Conservation (phyloP, 352 stramenopile genomes). For the Pythium volutum region DNA sequence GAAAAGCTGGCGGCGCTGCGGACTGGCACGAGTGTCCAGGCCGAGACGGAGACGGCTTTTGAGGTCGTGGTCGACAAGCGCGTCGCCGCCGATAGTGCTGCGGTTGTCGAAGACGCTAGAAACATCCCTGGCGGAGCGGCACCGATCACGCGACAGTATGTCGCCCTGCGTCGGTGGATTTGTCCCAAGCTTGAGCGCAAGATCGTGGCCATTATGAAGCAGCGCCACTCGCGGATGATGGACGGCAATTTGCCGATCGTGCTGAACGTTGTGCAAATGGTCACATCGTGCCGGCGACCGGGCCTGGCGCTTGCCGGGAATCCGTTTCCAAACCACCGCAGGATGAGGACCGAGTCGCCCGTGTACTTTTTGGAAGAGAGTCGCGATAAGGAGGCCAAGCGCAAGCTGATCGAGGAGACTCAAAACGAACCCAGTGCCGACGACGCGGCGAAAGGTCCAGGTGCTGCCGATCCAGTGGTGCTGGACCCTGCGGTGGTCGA, state of each 20-base stretch:
- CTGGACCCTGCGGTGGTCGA: background rate
- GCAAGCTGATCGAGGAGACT: background rate
- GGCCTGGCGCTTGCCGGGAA: slow-evolving; percentile 31
- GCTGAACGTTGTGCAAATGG: slow-evolving; percentile 26
- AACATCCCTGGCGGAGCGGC: slow-evolving; percentile 7
- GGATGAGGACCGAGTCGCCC: slow-evolving; percentile 23
- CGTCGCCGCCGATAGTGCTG: background rate
- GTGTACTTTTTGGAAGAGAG: slow-evolving; percentile 46
- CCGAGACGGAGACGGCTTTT: background rate
- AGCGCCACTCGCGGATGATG: slow-evolving; percentile 44
- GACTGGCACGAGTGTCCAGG: slow-evolving; percentile 7
- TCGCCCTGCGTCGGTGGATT: slow-evolving; percentile 47
- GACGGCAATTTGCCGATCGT: slow-evolving; percentile 35
- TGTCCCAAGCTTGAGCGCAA: slow-evolving; percentile 38
- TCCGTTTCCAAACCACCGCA: slow-evolving; percentile 36
- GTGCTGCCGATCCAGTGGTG: too few relatives aligned
- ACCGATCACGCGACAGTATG: slow-evolving; percentile 40
- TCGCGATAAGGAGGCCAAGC: slow-evolving; percentile 6
- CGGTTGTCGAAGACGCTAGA: background rate
- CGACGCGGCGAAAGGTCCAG: background rate
- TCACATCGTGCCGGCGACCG: slow-evolving; percentile 20
- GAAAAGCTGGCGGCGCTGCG: slow-evolving; percentile 30
- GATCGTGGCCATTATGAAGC: slow-evolving; percentile 40
- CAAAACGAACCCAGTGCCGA: background rate
- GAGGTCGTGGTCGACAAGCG: slow-evolving; percentile 9